Base-by-base conservation (phyloP, 495 filamentous ascomycete genomes). In the Aspergillus egyptiacus region DNA sequence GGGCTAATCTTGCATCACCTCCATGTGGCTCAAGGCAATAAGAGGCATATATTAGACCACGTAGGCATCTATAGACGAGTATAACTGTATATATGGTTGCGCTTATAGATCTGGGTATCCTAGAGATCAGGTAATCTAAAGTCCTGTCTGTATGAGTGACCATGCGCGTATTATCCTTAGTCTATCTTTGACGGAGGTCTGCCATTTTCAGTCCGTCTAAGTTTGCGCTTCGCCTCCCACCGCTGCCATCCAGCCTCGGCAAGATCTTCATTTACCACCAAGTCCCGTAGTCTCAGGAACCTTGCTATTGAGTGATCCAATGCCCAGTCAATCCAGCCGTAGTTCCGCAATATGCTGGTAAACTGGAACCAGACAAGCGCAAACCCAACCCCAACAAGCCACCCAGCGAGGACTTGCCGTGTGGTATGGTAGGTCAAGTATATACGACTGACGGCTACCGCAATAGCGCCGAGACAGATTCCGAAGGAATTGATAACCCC, bases 371-470 rank as follows among this genome's bases (percentile, higher is more conserved):
- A 99, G 5, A 65, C 72, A 4, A 86, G 55, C 2, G 86, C 91
- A 56, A 82, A 89, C 2, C 82, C 57, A 10, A 75, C 67, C 0
- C 93, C 93, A 3, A 89, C 89, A 11, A 62, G 69, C 48, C 69
- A 81, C 10, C 93, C 93, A 1, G 85, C 89, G 10, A 87, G 64
- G 2, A 99, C 94, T 68, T 99, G 93, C 55, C 74, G 80, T 22
- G 76, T 76, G 4, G 91, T 97, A 69, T 99, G 93, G 66, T 99
- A 99, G 58, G 81, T 89, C 53, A 99, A 67, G 62, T 99, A 99
- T 43, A 96, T 75, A 28, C 93, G 73, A 54, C 86, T 93, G 57
- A 76, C 75, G 15, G 89, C 85, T 0, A 97, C 90, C 5, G 76
- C 72, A 2, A 65, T 80, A 1, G 91, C 90, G 32, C 76, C 71